These are phyloP conservation scores for Pulveroboletus frians DNA, from an alignment of 768 basidiomycete genomes.

Conservation along the genomic window DNA sequence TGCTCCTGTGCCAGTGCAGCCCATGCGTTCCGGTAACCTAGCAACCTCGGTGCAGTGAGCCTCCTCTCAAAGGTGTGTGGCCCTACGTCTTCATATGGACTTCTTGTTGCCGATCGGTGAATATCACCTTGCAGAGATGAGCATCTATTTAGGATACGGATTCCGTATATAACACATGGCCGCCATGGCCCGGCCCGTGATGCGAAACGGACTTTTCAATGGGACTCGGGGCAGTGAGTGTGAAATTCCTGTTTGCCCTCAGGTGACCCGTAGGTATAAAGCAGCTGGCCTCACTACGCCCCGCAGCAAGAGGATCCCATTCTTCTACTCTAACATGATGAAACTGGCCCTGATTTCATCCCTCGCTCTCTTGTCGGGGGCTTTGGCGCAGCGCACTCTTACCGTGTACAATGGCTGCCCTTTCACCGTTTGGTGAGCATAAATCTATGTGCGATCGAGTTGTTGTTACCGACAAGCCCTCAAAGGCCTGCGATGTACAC, in stretches of 20 bases:
- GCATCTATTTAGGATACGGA: not conserved
- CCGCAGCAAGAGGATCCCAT: not conserved
- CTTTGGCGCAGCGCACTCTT: conserved; percentile 50
- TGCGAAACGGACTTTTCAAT: too few species aligned
- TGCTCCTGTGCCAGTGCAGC: too few species aligned
- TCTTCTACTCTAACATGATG: conserved; percentile 11
- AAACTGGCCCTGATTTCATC: conserved; percentile 23
- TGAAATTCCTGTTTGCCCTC: not conserved
- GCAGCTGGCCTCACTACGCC: not conserved
- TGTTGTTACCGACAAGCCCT: not conserved
- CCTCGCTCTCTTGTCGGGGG: conserved; percentile 28
- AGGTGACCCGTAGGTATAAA: conserved; percentile 12
- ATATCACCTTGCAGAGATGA: too few species aligned
- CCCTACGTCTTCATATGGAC: too few species aligned
- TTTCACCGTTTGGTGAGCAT: conserved; percentile 60
- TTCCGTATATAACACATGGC: not conserved
- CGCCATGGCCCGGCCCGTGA: too few species aligned
- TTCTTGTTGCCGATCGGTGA: too few species aligned
- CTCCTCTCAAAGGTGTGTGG: too few species aligned
- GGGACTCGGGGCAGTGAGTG: too few species aligned
- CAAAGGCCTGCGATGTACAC: conserved; percentile 57
- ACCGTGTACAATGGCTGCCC: conserved; percentile 59
- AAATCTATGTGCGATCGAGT: not conserved
- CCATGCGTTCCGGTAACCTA: too few species aligned
- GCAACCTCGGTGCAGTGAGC: not conserved